Base-by-base conservation (phyloP, 1,139 yeast genomes). In the Yamadazyma conglobata region DNA sequence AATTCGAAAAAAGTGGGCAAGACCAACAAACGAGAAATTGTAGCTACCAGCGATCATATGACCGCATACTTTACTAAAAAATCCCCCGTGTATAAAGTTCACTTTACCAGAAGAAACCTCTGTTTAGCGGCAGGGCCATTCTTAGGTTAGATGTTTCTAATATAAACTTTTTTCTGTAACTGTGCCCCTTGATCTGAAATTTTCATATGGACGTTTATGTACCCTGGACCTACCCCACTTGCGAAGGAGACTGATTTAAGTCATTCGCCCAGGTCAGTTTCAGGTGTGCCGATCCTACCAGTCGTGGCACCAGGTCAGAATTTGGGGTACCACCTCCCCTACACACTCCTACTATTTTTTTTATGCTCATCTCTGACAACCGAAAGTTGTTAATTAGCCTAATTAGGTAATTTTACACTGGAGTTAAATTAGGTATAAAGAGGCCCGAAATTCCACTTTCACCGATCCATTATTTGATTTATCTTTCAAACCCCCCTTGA, bases 71-170 rank as follows among this genome's bases (percentile, higher is more conserved):
- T 85, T 58, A 89, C 99, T 1, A 91, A 88, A 58, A 82, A 82
- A 58, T 87, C 97, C 0, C 96, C 97, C 2, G 93, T 91, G 15
- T 91, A 83, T 60, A 87, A 85, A 48, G 95, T 93, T 19, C 88
- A 83, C 48, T 91, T 89, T 54, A 89, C 97, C 1, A 72, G 94
- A 51, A 70, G 96, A 40, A 93, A 93, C 56, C 62, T 93, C 43
- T 89, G 95, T 48, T 68, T 91, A 21, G 96, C 96, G 1, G 96
- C 89, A 10, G 97, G 98, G 28, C 93, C 93, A 4, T 86, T 81
- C 30, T 42, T 48, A 30, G 47, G 48, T 3, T 48, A 38, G 31
- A 12, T 4, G n/a, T n/a, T n/a, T n/a, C n/a, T n/a, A n/a, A n/a
- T n/a, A n/a, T n/a, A n/a, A n/a, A n/a, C n/a, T n/a, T n/a, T n/a